These are phyloP conservation scores for Pelargonium australe DNA, from an alignment of 441 rosid genomes.

Conservation along the genomic window DNA sequence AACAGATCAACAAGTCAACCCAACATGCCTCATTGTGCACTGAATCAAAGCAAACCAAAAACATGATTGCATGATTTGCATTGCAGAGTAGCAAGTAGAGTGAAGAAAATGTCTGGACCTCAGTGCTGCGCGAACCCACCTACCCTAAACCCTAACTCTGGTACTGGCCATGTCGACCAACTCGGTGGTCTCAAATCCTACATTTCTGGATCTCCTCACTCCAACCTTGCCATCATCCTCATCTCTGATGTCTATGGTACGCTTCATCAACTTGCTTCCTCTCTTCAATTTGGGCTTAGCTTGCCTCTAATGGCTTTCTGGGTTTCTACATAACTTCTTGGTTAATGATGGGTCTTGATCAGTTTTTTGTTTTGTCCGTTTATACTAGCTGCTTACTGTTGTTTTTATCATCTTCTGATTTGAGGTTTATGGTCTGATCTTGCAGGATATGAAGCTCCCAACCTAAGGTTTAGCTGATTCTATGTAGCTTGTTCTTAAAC, in stretches of 20 bases:
- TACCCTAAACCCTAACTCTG: slow-evolving; percentile 11
- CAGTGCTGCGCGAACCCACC: slow-evolving; percentile 29
- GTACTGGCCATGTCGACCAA: slow-evolving; percentile 18
- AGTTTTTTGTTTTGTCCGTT: not conserved
- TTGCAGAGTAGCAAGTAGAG: too few relatives aligned
- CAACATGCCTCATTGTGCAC: too few relatives aligned
- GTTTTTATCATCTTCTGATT: not conserved
- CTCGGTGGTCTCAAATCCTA: slow-evolving; percentile 17
- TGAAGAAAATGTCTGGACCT: slow-evolving; percentile 21
- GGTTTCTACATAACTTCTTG: not conserved
- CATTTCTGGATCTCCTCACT: slow-evolving; percentile 15
- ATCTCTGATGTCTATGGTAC: slow-evolving; percentile 22
- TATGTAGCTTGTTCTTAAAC: too few relatives aligned
- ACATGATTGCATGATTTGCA: too few relatives aligned
- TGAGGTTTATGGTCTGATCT: not conserved
- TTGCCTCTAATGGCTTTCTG: not conserved
- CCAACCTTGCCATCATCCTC: slow-evolving; percentile 22
- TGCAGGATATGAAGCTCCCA: slow-evolving; percentile 1
- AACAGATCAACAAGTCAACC: too few relatives aligned
- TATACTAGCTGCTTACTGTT: not conserved
- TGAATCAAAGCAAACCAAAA: too few relatives aligned
- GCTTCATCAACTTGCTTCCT: not conserved
- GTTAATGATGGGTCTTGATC: not conserved
- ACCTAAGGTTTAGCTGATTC: not conserved
- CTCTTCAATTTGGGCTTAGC: too few relatives aligned